Conservation (phyloP, 1,284 basidiomycete species). For the Heliocybe sulcata region DNA sequence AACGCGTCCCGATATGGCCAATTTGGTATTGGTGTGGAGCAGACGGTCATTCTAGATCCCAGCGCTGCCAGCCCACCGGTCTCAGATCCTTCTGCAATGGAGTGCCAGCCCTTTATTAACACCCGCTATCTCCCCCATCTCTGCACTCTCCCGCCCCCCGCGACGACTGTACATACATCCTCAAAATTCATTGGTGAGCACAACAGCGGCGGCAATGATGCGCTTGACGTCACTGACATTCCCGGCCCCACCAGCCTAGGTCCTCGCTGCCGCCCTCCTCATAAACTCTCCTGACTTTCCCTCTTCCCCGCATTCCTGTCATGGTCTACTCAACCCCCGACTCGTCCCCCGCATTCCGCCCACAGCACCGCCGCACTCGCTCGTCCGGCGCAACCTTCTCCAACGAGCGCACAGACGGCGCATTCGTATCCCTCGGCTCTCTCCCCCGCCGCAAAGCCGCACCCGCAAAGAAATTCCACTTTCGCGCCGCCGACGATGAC, state of each 20-base stretch:
- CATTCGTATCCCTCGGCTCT: neutral
- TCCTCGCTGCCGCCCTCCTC: neutral
- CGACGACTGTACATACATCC: neutral
- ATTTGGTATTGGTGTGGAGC: neutral
- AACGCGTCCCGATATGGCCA: neutral
- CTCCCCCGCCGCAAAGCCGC: neutral
- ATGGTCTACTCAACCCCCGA: slow-evolving; percentile 2
- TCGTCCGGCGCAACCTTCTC: neutral
- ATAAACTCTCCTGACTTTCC: neutral
- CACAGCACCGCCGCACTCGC: neutral
- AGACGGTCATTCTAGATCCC: neutral
- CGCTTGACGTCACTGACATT: neutral
- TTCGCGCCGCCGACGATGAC: neutral
- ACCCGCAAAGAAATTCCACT: slow-evolving; percentile 1
- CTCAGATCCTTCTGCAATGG: neutral
- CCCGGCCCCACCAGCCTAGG: neutral
- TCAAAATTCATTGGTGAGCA: neutral
- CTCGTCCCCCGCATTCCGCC: neutral
- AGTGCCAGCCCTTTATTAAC: neutral
- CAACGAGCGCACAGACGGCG: neutral
- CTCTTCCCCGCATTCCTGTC: neutral
- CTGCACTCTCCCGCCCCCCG: neutral
- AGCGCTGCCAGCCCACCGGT: neutral
- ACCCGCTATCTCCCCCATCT: neutral
- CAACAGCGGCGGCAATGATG: neutral